Evolutionary conservation across 2,329 filamentous ascomycete species (phyloP), one percentile per base, ranked within the genome.

Genomic region (Thelonectria blattea): DNA sequence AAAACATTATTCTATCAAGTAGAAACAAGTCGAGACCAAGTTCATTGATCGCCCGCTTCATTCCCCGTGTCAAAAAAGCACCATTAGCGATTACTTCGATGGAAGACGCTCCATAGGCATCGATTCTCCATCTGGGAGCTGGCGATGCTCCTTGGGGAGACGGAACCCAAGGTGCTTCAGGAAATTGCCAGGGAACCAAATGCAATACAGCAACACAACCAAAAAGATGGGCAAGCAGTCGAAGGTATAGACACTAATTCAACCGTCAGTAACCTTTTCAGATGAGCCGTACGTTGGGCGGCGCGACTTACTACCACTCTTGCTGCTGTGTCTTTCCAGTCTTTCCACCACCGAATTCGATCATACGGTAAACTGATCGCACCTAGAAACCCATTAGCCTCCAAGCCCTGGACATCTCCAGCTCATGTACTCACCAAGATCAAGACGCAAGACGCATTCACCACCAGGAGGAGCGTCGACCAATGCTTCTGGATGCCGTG

Each of bases 221-320:
- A 65, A 54, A 8, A 68, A 34, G 17, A 68, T 65, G 0, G 66
- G 66, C 0, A 68, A 39, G 2, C 60, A 62, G 11, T 68, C 66
- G 11, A 68, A 68, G 0, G 62, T 62, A 14, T 68, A 68, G 0
- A 62, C 18, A 1, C 66, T 68, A 6, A 10, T 11, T 20, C 32
- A 5, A 34, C 11, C 5, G 20, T 59, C 39, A 59, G 51, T 5
- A 14, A 24, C 15, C 8, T 14, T 2, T 37, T n/a, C 14, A 4
- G 3, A 47, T 1, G 1, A 4, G 0, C 1, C 3, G 4, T 4
- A 17, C 14, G 0, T 0, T 7, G 0, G 14, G 0, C 0, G 6
- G 1, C 12, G 15, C 24, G 15, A 68, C 66, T 34, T 64, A 68
- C 64, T 65, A 68, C 66, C 66, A 68, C 55, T 68, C 66, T 5